These are phyloP conservation scores for Entophlyctis luteolus DNA, from an alignment of 192 early-diverging fungal genomes.

Conservation along the genomic window DNA sequence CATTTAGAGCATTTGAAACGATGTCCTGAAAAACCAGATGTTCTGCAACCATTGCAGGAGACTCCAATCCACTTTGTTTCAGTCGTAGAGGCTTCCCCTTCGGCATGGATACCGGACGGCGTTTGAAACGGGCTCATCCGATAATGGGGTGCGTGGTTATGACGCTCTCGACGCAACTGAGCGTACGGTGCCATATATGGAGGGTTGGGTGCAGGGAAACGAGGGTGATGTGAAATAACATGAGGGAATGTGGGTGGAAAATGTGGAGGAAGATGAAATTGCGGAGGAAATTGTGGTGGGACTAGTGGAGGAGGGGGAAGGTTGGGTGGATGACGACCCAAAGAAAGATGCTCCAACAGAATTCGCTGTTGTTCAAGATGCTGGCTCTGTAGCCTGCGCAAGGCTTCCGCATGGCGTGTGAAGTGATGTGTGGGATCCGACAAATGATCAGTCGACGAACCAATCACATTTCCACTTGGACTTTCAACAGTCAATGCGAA, in stretches of 20 bases:
- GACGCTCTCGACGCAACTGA: neutral
- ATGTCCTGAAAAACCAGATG: conserved; percentile 1
- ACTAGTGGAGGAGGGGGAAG: neutral
- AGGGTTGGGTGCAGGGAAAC: neutral
- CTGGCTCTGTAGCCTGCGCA: no score
- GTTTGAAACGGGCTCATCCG: neutral
- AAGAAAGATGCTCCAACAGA: neutral
- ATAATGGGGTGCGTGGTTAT: neutral
- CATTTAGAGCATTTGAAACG: conserved; percentile 30
- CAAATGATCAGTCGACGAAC: no score
- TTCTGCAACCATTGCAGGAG: conserved; percentile 24
- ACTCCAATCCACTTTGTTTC: conserved; percentile 14
- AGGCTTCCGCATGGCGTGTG: no score
- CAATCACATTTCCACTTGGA: neutral
- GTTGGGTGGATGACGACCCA: neutral
- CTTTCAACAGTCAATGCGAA: conserved; percentile 20
- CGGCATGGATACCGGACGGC: neutral
- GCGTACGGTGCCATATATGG: neutral
- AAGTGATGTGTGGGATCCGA: no score
- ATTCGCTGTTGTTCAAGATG: no score
- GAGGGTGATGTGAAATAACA: neutral
- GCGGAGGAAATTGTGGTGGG: neutral
- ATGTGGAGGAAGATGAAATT: neutral
- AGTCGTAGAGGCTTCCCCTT: neutral
- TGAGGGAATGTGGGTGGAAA: neutral